A percentile compares a stretch with the other conserved stretches of the same genome.
Evolutionary conservation across 148 eudicot genomes (phyloP).

Genomic region (Rhododendron kiyosumense): DNA sequence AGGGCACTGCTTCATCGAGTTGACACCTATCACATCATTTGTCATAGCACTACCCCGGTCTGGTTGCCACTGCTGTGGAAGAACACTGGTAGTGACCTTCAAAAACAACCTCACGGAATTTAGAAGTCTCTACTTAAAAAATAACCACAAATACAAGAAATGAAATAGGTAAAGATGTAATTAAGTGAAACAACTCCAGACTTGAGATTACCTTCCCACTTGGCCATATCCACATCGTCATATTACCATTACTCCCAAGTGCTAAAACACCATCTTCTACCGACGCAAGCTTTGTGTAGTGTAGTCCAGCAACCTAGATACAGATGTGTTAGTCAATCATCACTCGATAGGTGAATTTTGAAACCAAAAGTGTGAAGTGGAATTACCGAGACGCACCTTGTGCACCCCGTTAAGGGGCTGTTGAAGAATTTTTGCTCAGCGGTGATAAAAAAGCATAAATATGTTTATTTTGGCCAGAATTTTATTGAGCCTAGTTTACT

Average conservation of each 20-base stretch:
- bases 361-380: background rate
- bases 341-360: background rate
- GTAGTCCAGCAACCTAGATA: constrained; percentile 67
- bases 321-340: background rate
- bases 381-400: no score
- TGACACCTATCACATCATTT: constrained; percentile 76
- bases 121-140: constrained; percentile 18
- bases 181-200: background rate
- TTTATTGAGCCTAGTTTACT: no score
- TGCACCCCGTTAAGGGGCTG: no score
- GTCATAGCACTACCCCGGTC: constrained; percentile 37
- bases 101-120: constrained; percentile 18
- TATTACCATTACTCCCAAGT: constrained; percentile 63
- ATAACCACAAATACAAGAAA: background rate
- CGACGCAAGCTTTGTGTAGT: constrained; percentile 70
- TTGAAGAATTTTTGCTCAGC: no score
- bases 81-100: constrained; percentile 76
- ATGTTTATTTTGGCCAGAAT: no score
- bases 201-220: constrained; percentile 56
- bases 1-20: constrained; percentile 88
- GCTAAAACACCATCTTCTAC: constrained; percentile 51
- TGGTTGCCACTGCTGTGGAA: constrained; percentile 20
- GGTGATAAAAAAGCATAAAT: no score
- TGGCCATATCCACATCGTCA: constrained; percentile 16
- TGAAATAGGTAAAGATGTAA: background rate